Conservation (phyloP, 345 rosid species). For the Lepidium aucheri region DNA sequence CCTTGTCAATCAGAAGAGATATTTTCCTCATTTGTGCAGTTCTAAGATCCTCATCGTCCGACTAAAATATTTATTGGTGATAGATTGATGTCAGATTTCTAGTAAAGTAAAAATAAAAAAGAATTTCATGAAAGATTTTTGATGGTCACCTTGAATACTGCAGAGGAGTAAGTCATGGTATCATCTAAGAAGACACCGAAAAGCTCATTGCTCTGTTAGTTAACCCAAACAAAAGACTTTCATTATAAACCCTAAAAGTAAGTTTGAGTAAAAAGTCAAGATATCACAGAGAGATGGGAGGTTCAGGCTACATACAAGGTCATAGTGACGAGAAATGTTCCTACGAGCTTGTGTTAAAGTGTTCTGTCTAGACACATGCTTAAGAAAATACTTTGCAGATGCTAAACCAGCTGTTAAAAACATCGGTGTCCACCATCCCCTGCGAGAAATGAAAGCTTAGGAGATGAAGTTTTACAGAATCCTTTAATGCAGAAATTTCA, state of each 20-base stretch:
- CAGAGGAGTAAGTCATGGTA: slow-evolving; percentile 84
- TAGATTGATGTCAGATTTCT: neutral
- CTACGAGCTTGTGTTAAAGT: slow-evolving; percentile 89
- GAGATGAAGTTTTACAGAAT: neutral
- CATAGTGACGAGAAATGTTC: slow-evolving; percentile 84
- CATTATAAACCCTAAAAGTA: neutral
- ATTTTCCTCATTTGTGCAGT: slow-evolving; percentile 75
- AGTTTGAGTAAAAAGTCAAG: neutral
- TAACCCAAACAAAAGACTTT: neutral
- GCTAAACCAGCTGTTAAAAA: slow-evolving; percentile 63
- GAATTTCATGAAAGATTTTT: neutral
- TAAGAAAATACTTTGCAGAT: slow-evolving; percentile 68
- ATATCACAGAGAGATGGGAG: neutral
- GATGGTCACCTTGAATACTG: slow-evolving; percentile 60
- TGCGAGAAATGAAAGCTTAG: slow-evolving; percentile 8
- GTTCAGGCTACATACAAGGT: slow-evolving; percentile 45
- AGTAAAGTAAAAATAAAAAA: neutral
- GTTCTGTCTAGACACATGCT: slow-evolving; percentile 68
- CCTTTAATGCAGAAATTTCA: neutral
- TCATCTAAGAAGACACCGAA: slow-evolving; percentile 78
- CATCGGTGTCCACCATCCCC: slow-evolving; percentile 99
- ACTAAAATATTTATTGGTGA: slow-evolving; percentile 22
- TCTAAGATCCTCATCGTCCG: slow-evolving; percentile 56
- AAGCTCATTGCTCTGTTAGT: slow-evolving; percentile 65
- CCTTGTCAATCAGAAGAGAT: slow-evolving; percentile 61